Conservation (phyloP, 2,329 filamentous ascomycete genomes). For the Diaporthe sp. region DNA sequence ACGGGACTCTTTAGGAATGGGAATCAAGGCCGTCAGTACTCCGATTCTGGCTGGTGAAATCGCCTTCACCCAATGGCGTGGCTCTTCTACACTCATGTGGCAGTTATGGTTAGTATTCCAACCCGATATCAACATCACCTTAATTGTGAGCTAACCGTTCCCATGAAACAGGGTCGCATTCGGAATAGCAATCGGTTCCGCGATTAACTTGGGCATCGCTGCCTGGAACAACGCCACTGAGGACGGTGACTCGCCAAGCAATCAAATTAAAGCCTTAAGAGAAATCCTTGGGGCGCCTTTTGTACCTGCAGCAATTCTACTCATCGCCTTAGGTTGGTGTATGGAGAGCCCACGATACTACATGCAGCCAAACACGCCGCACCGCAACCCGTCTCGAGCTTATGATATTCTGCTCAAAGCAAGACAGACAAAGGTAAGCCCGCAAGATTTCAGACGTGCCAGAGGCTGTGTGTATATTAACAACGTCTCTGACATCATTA, state of each 20-base stretch:
- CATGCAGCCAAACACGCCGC: slow-evolving; percentile 53
- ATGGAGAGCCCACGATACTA: slow-evolving; percentile 58
- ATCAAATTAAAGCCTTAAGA: slow-evolving; percentile 44
- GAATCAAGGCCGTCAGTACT: slow-evolving; percentile 63
- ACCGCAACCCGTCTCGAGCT: slow-evolving; percentile 52
- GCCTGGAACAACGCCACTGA: slow-evolving; percentile 37
- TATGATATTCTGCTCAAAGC: slow-evolving; percentile 52
- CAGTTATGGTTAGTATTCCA: slow-evolving; percentile 56
- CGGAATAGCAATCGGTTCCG: slow-evolving; percentile 54
- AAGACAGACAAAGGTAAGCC: slow-evolving; percentile 53
- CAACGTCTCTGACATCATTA: background rate
- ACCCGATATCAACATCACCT: no score
- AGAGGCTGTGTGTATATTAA: no score
- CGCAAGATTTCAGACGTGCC: no score
- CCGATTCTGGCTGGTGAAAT: slow-evolving; percentile 63
- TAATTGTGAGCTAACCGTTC: background rate
- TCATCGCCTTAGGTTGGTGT: slow-evolving; percentile 54
- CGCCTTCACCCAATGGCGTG: slow-evolving; percentile 62
- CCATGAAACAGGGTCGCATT: slow-evolving; percentile 49
- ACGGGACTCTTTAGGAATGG: slow-evolving; percentile 54
- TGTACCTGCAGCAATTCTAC: slow-evolving; percentile 52
- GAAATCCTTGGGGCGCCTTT: slow-evolving; percentile 55
- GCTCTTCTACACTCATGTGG: slow-evolving; percentile 62
- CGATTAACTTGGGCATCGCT: slow-evolving; percentile 56
- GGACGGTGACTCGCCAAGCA: slow-evolving; percentile 22